Base-by-base conservation (phyloP, 306 rosid genomes). In the Trifolium dubium region DNA sequence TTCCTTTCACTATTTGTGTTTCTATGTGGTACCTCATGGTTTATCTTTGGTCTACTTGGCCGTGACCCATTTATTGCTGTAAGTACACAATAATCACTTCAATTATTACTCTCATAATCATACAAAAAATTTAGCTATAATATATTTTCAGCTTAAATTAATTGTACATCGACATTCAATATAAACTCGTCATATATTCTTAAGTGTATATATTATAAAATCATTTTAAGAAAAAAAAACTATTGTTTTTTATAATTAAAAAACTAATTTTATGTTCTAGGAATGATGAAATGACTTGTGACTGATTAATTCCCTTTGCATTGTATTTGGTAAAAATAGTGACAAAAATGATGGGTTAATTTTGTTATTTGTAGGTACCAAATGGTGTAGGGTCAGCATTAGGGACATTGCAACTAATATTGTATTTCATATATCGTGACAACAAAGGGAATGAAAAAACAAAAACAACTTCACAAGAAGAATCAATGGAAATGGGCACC, bases 1-100 rank as follows among this genome's bases (percentile, higher is more conserved):
- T 91, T 89, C 80, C 72, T 93, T 67, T 93, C 98, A 0, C 85
- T 93, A 6, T 91, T 88, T 62, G 86, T 87, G 77, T 93, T 93
- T 64, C 79, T 93, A 14, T 93, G 97, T 31, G 98, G 97, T 10
- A 85, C 88, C 2, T 93, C 92, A 1, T 93, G 94, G 92, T 89
- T 91, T 53, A 59, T 89, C 64, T 93, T 8, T 68, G 97, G 97
- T 19, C 72, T 88, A 5, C 74, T 89, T 4, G 97, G 97, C 4
- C 83, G 6, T 32, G 97, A 93, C 78, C 97, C 88, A 15, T 89
- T 89, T 67, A 8, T 93, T 1, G 69, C 81, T 8, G 97, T 91
- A 66, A 91, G 96, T 64, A 40, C 23, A 19, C 9, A 46, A 43
- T 53, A 6, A 35, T 58, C 10, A 17, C 13, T 64, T 18, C 3